Evolutionary conservation across 2,329 filamentous ascomycete genomes (phyloP), one percentile per base, ranked within the genome.

Genomic region (Cladophialophora yegresii): DNA sequence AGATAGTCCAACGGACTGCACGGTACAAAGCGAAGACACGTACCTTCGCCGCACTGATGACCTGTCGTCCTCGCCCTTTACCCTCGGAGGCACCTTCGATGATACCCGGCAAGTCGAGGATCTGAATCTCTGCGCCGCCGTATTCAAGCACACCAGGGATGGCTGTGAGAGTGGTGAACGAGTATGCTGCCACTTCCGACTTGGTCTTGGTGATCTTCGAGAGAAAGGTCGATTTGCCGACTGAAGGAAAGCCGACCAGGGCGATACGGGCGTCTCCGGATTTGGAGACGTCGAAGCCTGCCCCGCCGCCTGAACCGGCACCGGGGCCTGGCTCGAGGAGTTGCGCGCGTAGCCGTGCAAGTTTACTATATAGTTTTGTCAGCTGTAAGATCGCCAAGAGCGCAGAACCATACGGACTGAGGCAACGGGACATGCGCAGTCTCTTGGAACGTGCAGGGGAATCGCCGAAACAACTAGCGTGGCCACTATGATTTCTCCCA

Each of bases 171-270:
- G 95, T 99, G 10, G 95, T 99, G 85, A 99, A 99, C 62, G 93
- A 88, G 76, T 99, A 99, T 0, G 95, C 91, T 0, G 95, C 95
- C 30, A 97, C 92, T 77, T 97, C 93, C 57, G 92, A 96, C 74
- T 92, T 92, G 45, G 96, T 99, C 80, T 96, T 98, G 56, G 95
- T 99, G 76, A 99, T 96, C 75, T 98, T 97, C 55, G 93, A 97
- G n/a, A 99, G 78, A 75, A 99, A 98, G 0, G 95, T 99, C 2
- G 95, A 99, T 81, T 99, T 99, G 76, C 95, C 95, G 58, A 99
- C 95, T 0, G 96, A 99, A 0, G 96, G 95, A 73, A 99, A 99
- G n/a, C 95, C 95, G 60, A 99, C 96, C 1, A 99, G 86, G 1
- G 96, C 92, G 79, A 99, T 98, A 73, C 95, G 88, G 13, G 95